Base-by-base conservation (phyloP, 108 stramenopile species). In the Stephanodiscus triporus region DNA sequence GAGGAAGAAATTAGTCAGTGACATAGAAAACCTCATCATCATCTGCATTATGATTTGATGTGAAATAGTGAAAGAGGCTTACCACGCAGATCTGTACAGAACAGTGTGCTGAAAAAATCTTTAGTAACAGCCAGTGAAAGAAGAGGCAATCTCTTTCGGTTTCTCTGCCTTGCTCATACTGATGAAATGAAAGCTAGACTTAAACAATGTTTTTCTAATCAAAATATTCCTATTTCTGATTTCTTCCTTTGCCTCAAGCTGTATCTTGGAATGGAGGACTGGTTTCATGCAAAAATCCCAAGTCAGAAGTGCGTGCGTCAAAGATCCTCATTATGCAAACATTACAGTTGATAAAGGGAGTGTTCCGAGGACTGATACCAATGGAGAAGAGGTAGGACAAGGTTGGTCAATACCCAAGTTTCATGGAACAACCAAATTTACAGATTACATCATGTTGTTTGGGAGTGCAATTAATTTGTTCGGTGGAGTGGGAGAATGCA, bases 401-500 rank as follows among this genome's bases (percentile, higher is more conserved):
- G 68, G 68, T 7, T 69, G 54, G 54, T 27, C 1, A 2, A 2
- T 69, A 0, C 68, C 68, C 24, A 69, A 69, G 27, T 11, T 40
- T 6, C 68, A 69, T 34, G 32, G 36, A 9, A 42, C 47, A 0
- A 56, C 53, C 0, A 55, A 69, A 24, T 38, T 69, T 9, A 0
- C 10, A 2, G n/a, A 29, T 9, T 69, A 57, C 34, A 69, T 69
- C 5, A 20, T 26, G 2, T 0, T 20, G 5, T 69, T 56, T 40
- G 68, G 68, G 1, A 55, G 34, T 27, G 54, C 54, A 3, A 55
- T 55, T 42, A 69, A 69, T n/a, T 69, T 69, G 36, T 56, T 22
- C 26, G 68, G 68, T 26, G 68, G 68, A 7, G 2, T 40, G 5
- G 68, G 68, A 2, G 68, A 69, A 22, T 53, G 68, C 26, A 29